phyloP scores from a whole-genome alignment of 441 rosid genomes.

The Gossypium gossypioides region DNA sequence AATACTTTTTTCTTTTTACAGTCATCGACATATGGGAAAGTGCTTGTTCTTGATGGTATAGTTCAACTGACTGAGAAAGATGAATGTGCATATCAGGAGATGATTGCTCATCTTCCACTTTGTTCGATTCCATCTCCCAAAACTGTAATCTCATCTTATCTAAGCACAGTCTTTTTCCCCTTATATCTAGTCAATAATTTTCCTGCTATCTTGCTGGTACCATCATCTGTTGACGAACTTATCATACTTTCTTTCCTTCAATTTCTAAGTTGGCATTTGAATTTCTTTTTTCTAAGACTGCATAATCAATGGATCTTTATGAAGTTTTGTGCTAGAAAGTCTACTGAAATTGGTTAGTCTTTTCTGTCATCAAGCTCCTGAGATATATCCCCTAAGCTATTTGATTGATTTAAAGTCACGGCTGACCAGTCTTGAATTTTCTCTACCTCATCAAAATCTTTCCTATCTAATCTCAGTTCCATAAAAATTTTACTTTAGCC shows the following conservation, averaged over 20 bases:
- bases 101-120: slow-evolving; percentile 92
- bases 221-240: background rate
- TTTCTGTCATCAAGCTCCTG: background rate
- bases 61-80: slow-evolving; percentile 94
- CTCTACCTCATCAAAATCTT: background rate
- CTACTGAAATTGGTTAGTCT: background rate
- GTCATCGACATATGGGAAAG: slow-evolving; percentile 84
- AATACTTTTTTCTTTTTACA: slow-evolving; percentile 22
- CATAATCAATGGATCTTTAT: background rate
- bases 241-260: background rate
- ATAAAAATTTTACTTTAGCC: background rate
- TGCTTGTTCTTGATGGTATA: slow-evolving; percentile 94
- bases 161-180: background rate
- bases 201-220: background rate
- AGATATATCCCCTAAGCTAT: background rate
- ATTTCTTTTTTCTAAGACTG: background rate
- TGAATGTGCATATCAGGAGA: slow-evolving; percentile 97
- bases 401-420: background rate
- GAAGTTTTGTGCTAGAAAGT: background rate
- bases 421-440: background rate
- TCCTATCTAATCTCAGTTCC: background rate
- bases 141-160: slow-evolving; percentile 33
- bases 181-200: background rate
- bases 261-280: background rate
- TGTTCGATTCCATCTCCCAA: slow-evolving; percentile 82